These are phyloP conservation scores for Lipomyces lipofer DNA, from an alignment of 805 yeast species.

Conservation along the genomic window DNA sequence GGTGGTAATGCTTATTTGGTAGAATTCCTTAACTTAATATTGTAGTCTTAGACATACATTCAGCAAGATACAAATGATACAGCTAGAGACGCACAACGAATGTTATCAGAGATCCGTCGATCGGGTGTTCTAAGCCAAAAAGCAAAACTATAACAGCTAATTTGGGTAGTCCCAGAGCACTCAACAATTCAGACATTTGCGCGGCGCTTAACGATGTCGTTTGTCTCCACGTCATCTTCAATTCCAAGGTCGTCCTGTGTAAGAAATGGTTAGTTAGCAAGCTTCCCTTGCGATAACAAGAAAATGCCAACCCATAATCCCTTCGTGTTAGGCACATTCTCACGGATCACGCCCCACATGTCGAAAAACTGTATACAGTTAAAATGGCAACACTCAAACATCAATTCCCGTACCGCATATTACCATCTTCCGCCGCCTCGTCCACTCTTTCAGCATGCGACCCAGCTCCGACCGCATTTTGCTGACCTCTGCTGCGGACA, in stretches of 20 bases:
- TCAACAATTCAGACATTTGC: not conserved
- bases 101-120: no score
- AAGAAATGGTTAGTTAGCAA: not conserved
- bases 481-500: not conserved
- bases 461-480: slow-evolving; percentile 8
- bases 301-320: slow-evolving; percentile 13
- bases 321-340: slow-evolving; percentile 6
- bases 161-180: no score
- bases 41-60: no score
- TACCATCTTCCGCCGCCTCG: slow-evolving; percentile 21
- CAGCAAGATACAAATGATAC: no score
- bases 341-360: slow-evolving; percentile 17
- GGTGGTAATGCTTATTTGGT: no score
- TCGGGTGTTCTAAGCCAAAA: no score
- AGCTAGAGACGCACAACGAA: no score
- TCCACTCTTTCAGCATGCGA: slow-evolving; percentile 17
- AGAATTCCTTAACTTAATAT: no score
- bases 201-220: not conserved
- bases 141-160: no score
- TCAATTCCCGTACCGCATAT: no score
- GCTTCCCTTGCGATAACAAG: not conserved
- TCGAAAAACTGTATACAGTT: slow-evolving; percentile 1
- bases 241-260: not conserved
- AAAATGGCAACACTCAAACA: not conserved
- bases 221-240: not conserved